phyloP scores from a whole-genome alignment of 192 early-diverging fungal genomes.

The Physocladia obscura region DNA sequence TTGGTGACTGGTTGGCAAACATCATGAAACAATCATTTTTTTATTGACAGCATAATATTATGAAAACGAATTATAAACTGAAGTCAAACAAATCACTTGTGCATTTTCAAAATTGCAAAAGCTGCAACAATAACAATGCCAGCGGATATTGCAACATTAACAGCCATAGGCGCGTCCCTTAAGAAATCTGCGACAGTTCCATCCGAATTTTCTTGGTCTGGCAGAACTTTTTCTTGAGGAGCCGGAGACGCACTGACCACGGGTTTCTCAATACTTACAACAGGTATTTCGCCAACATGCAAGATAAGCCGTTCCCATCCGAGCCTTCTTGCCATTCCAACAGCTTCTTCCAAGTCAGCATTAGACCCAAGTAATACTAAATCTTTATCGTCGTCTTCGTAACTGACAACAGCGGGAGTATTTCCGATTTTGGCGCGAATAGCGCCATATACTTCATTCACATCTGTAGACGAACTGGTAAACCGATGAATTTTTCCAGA shows the following conservation, averaged over 20 bases:
- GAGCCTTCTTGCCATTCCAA: slow-evolving; percentile 74
- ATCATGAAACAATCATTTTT: too few relatives aligned
- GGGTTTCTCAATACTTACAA: background rate
- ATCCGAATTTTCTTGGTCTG: background rate
- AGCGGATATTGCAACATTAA: slow-evolving; percentile 54
- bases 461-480: slow-evolving; percentile 23
- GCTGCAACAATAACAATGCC: slow-evolving; percentile 47
- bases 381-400: slow-evolving; percentile 92
- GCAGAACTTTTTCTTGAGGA: background rate
- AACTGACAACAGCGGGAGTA: slow-evolving; percentile 33
- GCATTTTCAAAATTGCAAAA: slow-evolving; percentile 36
- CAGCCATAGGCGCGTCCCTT: slow-evolving; percentile 48
- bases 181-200: slow-evolving; percentile 32
- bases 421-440: slow-evolving; percentile 20
- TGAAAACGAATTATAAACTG: too few relatives aligned
- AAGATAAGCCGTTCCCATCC: slow-evolving; percentile 75
- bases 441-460: slow-evolving; percentile 6
- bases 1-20: too few relatives aligned
- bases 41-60: too few relatives aligned
- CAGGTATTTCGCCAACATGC: slow-evolving; percentile 34
- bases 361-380: slow-evolving; percentile 75
- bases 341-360: slow-evolving; percentile 80
- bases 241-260: background rate
- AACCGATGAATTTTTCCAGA: slow-evolving; percentile 39
- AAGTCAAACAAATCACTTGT: slow-evolving; percentile 11